Conservation (phyloP, 78 protist genomes). For the Dictyostelium intermedium region DNA sequence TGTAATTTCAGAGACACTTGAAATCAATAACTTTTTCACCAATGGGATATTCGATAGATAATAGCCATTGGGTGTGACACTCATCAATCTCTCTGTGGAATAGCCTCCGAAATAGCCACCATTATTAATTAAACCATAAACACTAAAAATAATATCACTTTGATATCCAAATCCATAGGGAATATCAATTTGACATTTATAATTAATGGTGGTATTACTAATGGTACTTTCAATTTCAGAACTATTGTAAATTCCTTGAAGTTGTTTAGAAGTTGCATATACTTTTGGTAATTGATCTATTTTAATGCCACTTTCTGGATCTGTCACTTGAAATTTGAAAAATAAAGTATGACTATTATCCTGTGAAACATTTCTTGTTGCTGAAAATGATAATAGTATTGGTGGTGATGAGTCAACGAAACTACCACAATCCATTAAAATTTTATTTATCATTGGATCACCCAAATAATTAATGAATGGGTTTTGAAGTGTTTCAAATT, state of each 20-base stretch:
- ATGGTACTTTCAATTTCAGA: background rate
- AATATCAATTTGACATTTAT: background rate
- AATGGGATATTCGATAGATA: background rate
- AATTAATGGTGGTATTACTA: background rate
- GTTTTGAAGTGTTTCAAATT: background rate
- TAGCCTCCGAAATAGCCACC: background rate
- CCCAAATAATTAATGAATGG: background rate
- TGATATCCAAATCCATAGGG: background rate
- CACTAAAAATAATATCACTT: background rate
- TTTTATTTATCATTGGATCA: background rate
- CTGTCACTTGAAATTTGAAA: background rate
- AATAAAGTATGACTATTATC: background rate
- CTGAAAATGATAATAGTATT: background rate
- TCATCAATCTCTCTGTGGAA: background rate
- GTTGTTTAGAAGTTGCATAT: background rate
- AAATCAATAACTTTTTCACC: background rate
- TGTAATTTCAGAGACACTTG: background rate
- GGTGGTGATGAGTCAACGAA: background rate
- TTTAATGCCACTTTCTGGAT: background rate
- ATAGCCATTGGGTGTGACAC: background rate
- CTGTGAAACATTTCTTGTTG: background rate
- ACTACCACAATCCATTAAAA: background rate
- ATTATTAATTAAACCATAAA: background rate
- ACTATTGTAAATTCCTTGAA: background rate
- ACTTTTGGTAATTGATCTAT: background rate